A percentile compares a stretch with the other conserved stretches of the same genome.
Conservation (phyloP, 2,329 filamentous ascomycete genomes). For the Pestalotiopsis fici region DNA sequence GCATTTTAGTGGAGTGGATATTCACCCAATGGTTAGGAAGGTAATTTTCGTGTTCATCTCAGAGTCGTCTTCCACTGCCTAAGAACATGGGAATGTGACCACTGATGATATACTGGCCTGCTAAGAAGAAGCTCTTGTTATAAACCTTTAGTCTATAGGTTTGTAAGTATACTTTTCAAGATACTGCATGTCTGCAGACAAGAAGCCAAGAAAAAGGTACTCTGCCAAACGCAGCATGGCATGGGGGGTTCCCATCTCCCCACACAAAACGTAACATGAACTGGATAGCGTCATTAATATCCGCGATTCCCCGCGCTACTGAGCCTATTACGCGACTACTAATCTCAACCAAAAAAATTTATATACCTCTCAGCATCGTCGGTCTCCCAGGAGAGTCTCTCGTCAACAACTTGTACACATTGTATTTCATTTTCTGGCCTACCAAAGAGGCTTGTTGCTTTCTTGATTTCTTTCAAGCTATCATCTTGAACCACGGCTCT, state of each 20-base stretch:
- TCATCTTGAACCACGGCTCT: neutral
- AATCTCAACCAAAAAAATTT: neutral
- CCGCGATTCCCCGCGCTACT: slow-evolving; percentile 1
- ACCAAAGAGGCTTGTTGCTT: neutral
- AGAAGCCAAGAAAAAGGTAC: neutral
- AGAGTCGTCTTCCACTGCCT: too few species aligned
- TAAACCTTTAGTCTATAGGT: too few species aligned
- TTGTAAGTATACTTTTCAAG: too few species aligned
- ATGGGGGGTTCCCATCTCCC: neutral
- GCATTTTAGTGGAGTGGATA: neutral
- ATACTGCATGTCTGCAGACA: neutral
- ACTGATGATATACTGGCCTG: too few species aligned
- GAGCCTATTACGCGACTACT: neutral
- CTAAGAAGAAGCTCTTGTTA: too few species aligned
- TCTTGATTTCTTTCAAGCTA: neutral
- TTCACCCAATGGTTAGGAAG: neutral
- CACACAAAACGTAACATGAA: slow-evolving; percentile 3
- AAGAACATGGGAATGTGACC: too few species aligned
- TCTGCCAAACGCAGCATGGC: too few species aligned
- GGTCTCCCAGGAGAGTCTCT: neutral
- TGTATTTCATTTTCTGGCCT: neutral
- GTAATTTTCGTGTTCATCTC: too few species aligned
- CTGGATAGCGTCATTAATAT: slow-evolving; percentile 1
- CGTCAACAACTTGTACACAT: neutral
- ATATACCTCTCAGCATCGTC: neutral